Evolutionary conservation across 176 grass and related monocot species (phyloP), one percentile per base, ranked within the genome.

Genomic region (Oryza meyeriana): DNA sequence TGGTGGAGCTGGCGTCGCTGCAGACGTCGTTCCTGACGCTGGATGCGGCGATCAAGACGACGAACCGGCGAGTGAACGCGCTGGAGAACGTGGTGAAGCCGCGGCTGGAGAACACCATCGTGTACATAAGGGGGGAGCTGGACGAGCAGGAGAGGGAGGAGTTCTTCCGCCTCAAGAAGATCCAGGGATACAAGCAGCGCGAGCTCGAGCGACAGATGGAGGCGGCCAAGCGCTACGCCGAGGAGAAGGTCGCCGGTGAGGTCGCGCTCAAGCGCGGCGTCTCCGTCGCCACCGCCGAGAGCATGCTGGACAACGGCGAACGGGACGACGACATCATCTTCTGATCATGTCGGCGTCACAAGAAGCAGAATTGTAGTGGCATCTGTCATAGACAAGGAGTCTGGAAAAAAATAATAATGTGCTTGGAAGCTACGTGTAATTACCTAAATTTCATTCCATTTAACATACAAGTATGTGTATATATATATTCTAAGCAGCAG

Each of bases 131-230:
- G 31, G 87, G 79, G 2, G 94, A 94, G 82, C 91, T 94, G 1
- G 94, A 94, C 80, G 89, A 97, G 80, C 87, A 87, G 25, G 94
- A 97, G 87, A 48, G 94, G n/a, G 89, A 93, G 81, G 94, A 94
- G 68, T 97, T 97, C 87, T 97, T 97, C 79, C 80, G 87, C 32
- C 85, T 97, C 16, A 97, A 97, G 87, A 97, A 94, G 85, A 92
- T 97, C 35, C 85, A 94, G 89, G 87, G 72, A 1, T 81, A 82
- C 83, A 97, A 92, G 82, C 86, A 88, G 66, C 48, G 82, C 0
- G 87, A 94, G 68, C 34, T 97, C 17, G 85, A 87, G 80, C 76
- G 74, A 0, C 89, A 92, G 85, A 69, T 66, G 68, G 84, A 80
- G 24, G 35, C 89, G 12, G 87, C 94, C 10, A 41, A 13, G 58